Conservation (phyloP, 1,139 yeast genomes). For the Petasospora rhodanensis region DNA sequence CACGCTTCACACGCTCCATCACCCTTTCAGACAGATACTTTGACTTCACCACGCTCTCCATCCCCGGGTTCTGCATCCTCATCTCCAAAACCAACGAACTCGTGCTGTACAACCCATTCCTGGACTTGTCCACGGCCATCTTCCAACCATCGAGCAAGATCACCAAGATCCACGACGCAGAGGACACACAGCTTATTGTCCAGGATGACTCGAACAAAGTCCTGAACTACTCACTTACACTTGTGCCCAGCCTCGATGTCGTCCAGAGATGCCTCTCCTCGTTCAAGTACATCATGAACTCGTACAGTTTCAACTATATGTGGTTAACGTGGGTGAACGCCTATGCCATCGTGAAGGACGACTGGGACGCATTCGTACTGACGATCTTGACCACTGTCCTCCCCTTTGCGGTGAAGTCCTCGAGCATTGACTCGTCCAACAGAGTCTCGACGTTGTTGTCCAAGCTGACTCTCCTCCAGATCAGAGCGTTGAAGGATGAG, state of each 20-base stretch:
- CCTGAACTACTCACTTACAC: constrained; percentile 32
- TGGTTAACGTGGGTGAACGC: constrained; percentile 66
- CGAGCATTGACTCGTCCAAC: constrained; percentile 13
- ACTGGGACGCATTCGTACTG: constrained; percentile 61
- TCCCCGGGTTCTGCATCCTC: constrained; percentile 23
- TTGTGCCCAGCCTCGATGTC: constrained; percentile 44
- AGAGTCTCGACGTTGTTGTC: constrained; percentile 15
- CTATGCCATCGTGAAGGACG: constrained; percentile 36
- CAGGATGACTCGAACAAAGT: constrained; percentile 16
- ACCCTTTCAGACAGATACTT: constrained; percentile 17
- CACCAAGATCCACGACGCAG: constrained; percentile 21
- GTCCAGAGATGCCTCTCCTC: constrained; percentile 43
- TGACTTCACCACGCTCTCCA: constrained; percentile 18
- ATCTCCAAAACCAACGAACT: constrained; percentile 39
- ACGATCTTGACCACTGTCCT: constrained; percentile 45
- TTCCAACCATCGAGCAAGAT: constrained; percentile 28
- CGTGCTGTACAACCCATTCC: constrained; percentile 60
- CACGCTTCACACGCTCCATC: constrained; percentile 24
- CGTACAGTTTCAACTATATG: constrained; percentile 51
- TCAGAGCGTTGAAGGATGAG: constrained; percentile 18
- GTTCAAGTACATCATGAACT: constrained; percentile 53
- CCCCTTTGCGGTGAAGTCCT: constrained; percentile 32
- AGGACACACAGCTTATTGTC: constrained; percentile 21
- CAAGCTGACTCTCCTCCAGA: constrained; percentile 16
- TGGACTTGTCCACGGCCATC: constrained; percentile 47